phyloP scores from a whole-genome alignment of 2,329 filamentous ascomycete species.

The Aspergillus uvarum region DNA sequence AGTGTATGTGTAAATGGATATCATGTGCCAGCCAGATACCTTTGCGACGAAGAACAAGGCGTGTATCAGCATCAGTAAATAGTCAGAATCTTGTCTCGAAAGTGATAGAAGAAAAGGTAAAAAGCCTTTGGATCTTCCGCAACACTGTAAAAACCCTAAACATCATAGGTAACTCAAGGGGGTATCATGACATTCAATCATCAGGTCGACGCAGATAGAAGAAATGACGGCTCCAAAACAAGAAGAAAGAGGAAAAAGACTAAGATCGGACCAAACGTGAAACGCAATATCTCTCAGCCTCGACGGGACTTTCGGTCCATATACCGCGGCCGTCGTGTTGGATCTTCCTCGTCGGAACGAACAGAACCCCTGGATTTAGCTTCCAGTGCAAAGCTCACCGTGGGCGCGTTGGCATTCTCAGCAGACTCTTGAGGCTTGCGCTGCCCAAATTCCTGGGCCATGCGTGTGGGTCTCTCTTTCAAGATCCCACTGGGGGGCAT shows the following conservation, averaged over 20 bases:
- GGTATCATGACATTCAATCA: slow-evolving; percentile 21
- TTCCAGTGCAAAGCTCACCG: slow-evolving; percentile 14
- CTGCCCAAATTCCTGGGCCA: slow-evolving; percentile 17
- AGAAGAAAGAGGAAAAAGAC: background rate
- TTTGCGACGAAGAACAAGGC: background rate
- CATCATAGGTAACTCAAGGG: slow-evolving; percentile 15
- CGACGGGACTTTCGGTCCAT: slow-evolving; percentile 32
- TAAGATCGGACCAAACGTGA: background rate
- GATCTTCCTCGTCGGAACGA: slow-evolving; percentile 17
- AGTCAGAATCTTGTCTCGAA: background rate
- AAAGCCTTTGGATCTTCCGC: slow-evolving; percentile 1
- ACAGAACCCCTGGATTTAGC: slow-evolving; percentile 14
- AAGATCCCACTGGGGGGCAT: slow-evolving; percentile 4
- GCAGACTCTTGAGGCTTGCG: slow-evolving; percentile 8
- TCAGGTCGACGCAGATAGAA: background rate
- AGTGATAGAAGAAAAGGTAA: slow-evolving; percentile 2
- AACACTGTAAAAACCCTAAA: slow-evolving; percentile 2
- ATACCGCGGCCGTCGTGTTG: slow-evolving; percentile 29
- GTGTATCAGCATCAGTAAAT: background rate
- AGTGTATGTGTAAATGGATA: slow-evolving; percentile 14
- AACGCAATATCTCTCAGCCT: slow-evolving; percentile 9
- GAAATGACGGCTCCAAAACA: background rate
- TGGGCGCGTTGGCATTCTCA: slow-evolving; percentile 2
- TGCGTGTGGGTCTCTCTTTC: slow-evolving; percentile 19
- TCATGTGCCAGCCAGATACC: slow-evolving; percentile 15